A percentile compares a stretch with the other conserved stretches of the same genome.
These are phyloP conservation scores for Malbranchea zuffiana DNA, from an alignment of 2,329 filamentous ascomycete species.

Conservation along the genomic window DNA sequence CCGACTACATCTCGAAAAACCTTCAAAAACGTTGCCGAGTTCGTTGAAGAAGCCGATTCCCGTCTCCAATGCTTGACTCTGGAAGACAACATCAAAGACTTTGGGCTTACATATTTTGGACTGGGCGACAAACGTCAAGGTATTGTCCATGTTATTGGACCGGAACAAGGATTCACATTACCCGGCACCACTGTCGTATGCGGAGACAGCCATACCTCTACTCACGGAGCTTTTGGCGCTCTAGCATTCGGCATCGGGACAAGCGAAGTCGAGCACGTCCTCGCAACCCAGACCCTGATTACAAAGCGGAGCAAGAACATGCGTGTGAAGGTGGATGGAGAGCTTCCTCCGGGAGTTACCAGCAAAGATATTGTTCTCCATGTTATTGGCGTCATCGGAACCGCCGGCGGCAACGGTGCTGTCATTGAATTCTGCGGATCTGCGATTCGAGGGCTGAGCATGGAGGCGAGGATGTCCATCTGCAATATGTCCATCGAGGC, in stretches of 20 bases:
- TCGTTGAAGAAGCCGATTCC: conserved; percentile 91
- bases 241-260: conserved; percentile 96
- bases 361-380: conserved; percentile 93
- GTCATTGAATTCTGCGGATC: conserved; percentile 98
- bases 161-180: conserved; percentile 96
- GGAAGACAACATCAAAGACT: conserved; percentile 94
- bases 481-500: conserved; percentile 99
- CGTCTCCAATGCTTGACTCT: conserved; percentile 88
- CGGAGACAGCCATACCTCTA: conserved; percentile 95
- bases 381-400: conserved; percentile 87
- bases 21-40: conserved; percentile 86
- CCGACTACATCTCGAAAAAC: conserved; percentile 82
- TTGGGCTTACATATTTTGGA: conserved; percentile 93
- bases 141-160: conserved; percentile 96
- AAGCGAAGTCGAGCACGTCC: conserved; percentile 94
- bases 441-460: conserved; percentile 76
- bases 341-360: conserved; percentile 79
- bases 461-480: conserved; percentile 98
- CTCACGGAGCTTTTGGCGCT: conserved; percentile 90
- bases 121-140: conserved; percentile 93
- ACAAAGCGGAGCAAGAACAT: conserved; percentile 97
- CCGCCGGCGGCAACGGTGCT: conserved; percentile 82
- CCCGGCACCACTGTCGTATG: conserved; percentile 95
- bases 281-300: conserved; percentile 91
- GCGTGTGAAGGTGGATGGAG: conserved; percentile 88